Evolutionary conservation across 1,284 basidiomycete species (phyloP).

Genomic region (Inonotus hispidus): DNA sequence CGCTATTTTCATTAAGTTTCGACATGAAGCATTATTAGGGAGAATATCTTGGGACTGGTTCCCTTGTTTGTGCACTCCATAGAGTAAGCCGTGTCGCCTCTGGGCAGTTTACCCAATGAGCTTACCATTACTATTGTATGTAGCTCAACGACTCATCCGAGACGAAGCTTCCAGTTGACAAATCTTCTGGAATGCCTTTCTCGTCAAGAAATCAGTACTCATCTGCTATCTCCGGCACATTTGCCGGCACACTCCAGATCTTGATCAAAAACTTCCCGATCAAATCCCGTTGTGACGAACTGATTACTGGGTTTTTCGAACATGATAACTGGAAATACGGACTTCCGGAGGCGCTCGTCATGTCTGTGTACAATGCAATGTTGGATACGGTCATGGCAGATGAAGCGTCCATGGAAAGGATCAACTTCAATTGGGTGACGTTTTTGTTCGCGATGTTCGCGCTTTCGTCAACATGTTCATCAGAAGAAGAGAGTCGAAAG

Average conservation of each 20-base stretch:
- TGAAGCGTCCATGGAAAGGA: slow-evolving; percentile 27
- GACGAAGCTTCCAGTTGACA: slow-evolving; percentile 19
- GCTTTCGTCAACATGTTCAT: slow-evolving; percentile 29
- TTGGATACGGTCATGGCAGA: slow-evolving; percentile 37
- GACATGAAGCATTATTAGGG: background rate
- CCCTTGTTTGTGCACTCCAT: slow-evolving; percentile 28
- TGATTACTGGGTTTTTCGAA: slow-evolving; percentile 38
- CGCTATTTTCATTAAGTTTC: background rate
- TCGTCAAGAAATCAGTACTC: slow-evolving; percentile 12
- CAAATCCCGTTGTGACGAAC: slow-evolving; percentile 28
- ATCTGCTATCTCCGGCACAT: slow-evolving; percentile 21
- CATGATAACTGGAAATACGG: slow-evolving; percentile 47
- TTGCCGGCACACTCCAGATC: slow-evolving; percentile 31
- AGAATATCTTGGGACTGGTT: slow-evolving; percentile 30
- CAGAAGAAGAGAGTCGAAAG: slow-evolving; percentile 28
- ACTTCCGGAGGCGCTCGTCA: slow-evolving; percentile 45
- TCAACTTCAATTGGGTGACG: slow-evolving; percentile 46
- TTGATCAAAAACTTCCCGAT: slow-evolving; percentile 37
- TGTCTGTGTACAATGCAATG: slow-evolving; percentile 36
- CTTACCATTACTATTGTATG: background rate
- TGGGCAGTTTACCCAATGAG: background rate
- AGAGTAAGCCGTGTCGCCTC: slow-evolving; percentile 20
- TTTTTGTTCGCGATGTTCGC: slow-evolving; percentile 46
- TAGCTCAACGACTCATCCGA: slow-evolving; percentile 26
- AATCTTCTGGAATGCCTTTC: slow-evolving; percentile 8